Evolutionary conservation across 331 rosid species (phyloP).

Genomic region (Acacia concinna): DNA sequence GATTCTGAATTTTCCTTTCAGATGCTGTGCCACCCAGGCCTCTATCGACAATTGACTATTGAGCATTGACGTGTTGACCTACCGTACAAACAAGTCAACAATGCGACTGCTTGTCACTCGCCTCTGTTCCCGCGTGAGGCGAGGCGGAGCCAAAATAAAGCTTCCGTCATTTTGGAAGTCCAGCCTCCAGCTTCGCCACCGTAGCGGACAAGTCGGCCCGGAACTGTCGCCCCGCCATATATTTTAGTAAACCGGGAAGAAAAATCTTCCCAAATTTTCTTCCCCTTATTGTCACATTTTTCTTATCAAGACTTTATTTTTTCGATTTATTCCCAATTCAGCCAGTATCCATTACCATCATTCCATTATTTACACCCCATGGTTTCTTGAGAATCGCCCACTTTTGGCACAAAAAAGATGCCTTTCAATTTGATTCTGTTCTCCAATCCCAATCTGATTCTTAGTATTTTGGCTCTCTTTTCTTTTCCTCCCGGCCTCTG

Average conservation of each 20-base stretch:
- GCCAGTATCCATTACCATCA: slow-evolving; percentile 18
- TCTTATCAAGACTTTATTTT: not conserved
- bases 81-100: not conserved
- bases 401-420: slow-evolving; percentile 39
- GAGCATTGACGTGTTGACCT: not conserved
- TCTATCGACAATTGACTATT: too few relatives aligned
- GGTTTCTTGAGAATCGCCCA: slow-evolving; percentile 33
- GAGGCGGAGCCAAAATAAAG: not conserved
- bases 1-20: not conserved
- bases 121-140: not conserved
- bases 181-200: not conserved
- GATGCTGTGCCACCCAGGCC: not conserved
- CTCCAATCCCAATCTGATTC: slow-evolving; percentile 37
- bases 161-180: not conserved
- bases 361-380: slow-evolving; percentile 1
- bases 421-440: slow-evolving; percentile 44
- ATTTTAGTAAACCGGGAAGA: not conserved
- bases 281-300: not conserved
- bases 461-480: slow-evolving; percentile 36
- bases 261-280: not conserved
- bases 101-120: not conserved
- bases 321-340: slow-evolving; percentile 4
- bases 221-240: not conserved
- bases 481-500: slow-evolving; percentile 38
- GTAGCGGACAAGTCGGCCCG: not conserved